Evolutionary conservation across 805 yeast genomes (phyloP), one percentile per base, ranked within the genome.

Genomic region (Lachancea mirantina): DNA sequence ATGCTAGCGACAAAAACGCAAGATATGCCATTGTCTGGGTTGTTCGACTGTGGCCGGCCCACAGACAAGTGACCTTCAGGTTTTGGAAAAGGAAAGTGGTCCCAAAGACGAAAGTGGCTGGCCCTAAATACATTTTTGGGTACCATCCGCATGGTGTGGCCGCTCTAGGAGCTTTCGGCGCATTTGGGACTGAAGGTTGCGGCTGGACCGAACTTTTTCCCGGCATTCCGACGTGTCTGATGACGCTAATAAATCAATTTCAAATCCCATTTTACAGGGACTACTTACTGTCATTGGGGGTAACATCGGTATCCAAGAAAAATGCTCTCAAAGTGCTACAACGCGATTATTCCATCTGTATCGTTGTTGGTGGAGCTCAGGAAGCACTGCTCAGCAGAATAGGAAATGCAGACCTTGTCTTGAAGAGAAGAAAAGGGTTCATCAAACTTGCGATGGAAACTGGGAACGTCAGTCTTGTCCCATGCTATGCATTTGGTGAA

Each of bases 71-170:
- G 10, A 42, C 36, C 17, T 26, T 39, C 19, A 41, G 36, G 26
- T 34, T 29, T 14, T 19, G 27, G 15, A 32, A 38, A 30, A 19
- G 19, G 20, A 26, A 22, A 19, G 8, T 19, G 19, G 34, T 39
- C 38, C 19, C 49, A 33, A 28, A 23, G 55, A 55, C 30, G 46
- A 49, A 26, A 58, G 68, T 30, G 59, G 38, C 41, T 9, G 89
- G 85, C 0, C 88, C 84, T 2, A 63, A 80, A 22, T 89, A 92
- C 56, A 74, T 89, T 2, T 89, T 89, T 59, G 94, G 96, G 0
- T 79, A 84, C 50, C 96, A 88, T 57, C 98, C 98, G 0, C 98
- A 92, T 56, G 98, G 98, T 0, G 88, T 89, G 10, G 87, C 88
- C 8, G 83, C 95, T 1, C 69, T 88, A 71, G 96, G 96, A 2